Percentiles rank a stretch among this genome's conserved stretches.
phyloP scores from a whole-genome alignment of 352 stramenopile species.

The Paralagenidium karlingii region DNA sequence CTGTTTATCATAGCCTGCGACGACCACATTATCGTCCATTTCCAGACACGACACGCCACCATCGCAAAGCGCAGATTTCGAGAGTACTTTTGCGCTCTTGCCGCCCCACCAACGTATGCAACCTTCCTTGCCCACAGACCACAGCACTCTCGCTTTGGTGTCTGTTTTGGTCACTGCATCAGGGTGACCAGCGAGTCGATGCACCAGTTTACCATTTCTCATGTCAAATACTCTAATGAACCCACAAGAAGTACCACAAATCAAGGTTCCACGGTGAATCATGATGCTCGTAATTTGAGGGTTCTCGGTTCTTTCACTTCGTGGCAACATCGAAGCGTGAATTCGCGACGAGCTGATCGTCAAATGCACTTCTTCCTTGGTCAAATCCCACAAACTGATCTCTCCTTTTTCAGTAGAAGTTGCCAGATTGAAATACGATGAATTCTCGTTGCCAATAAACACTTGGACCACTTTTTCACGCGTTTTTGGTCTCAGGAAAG shows the following conservation, averaged over 20 bases:
- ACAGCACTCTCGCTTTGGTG: conserved; percentile 76
- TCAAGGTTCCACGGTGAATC: conserved; percentile 76
- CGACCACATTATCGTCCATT: conserved; percentile 83
- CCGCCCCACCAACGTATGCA: conserved; percentile 81
- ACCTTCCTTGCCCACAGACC: conserved; percentile 71
- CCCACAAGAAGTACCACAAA: conserved; percentile 76
- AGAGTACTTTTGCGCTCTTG: conserved; percentile 78
- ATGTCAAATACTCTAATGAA: conserved; percentile 83
- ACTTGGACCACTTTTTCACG: conserved; percentile 72
- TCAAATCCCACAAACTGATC: conserved; percentile 78
- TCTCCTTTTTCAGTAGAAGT: conserved; percentile 81
- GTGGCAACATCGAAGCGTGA: conserved; percentile 65
- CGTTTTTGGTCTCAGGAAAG: conserved; percentile 69
- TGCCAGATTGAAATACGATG: conserved; percentile 63
- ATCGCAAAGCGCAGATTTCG: conserved; percentile 69
- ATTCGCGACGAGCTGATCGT: conserved; percentile 72
- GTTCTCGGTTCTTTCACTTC: conserved; percentile 38
- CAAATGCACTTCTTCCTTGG: conserved; percentile 72
- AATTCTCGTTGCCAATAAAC: conserved; percentile 69
- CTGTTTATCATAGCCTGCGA: conserved; percentile 67
- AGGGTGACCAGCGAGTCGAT: conserved; percentile 71
- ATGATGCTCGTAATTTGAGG: conserved; percentile 83
- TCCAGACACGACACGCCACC: conserved; percentile 66
- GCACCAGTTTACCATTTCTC: conserved; percentile 60
- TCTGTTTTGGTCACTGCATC: conserved; percentile 71